phyloP scores from a whole-genome alignment of 2,329 filamentous ascomycete genomes.

The Huntiella decipiens region DNA sequence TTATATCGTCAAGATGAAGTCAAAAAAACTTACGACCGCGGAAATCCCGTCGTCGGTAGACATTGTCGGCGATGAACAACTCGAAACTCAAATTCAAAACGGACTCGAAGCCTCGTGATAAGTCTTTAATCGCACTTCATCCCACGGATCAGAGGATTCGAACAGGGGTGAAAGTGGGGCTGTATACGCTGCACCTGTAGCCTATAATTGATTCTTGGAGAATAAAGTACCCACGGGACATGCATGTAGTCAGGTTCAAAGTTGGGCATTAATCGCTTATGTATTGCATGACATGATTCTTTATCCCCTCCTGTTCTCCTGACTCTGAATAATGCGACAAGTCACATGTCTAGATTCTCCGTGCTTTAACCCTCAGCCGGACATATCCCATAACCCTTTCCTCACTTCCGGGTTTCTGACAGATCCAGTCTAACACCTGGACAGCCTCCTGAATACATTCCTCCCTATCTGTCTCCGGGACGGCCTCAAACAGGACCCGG shows the following conservation, averaged over 20 bases:
- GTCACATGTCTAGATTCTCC: constrained; percentile 17
- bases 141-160: too few species aligned
- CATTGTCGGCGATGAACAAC: background rate
- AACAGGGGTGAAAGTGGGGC: too few species aligned
- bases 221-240: too few species aligned
- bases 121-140: too few species aligned
- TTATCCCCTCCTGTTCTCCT: too few species aligned
- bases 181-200: too few species aligned
- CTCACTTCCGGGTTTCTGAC: constrained; percentile 26
- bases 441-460: constrained; percentile 33
- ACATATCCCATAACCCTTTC: constrained; percentile 37
- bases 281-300: too few species aligned
- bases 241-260: too few species aligned
- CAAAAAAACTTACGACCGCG: constrained; percentile 31
- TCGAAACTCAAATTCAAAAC: too few species aligned
- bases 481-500: constrained; percentile 34
- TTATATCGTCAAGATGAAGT: background rate
- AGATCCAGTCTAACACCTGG: constrained; percentile 34
- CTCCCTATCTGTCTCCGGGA: constrained; percentile 30
- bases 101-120: too few species aligned
- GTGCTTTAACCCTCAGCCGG: constrained; percentile 29
- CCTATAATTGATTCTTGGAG: too few species aligned
- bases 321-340: background rate
- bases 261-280: too few species aligned
- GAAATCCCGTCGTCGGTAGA: constrained; percentile 5